phyloP scores from a whole-genome alignment of 768 basidiomycete genomes.

The Tricholomella constricta region DNA sequence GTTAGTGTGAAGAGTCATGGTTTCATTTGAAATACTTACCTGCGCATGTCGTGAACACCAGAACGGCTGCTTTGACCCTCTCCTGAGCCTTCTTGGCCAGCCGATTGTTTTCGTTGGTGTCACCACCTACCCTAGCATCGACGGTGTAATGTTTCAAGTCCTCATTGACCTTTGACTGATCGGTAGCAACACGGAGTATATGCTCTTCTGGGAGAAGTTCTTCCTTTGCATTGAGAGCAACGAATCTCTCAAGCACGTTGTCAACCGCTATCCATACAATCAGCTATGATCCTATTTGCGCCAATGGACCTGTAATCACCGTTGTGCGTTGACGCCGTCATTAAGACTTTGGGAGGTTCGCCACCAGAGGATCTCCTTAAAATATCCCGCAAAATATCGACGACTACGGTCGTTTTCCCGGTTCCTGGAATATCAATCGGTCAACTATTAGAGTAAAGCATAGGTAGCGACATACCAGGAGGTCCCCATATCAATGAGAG shows the following conservation, averaged over 20 bases:
- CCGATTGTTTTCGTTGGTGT: slow-evolving; percentile 58
- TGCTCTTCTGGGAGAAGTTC: slow-evolving; percentile 52
- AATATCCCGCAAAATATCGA: slow-evolving; percentile 55
- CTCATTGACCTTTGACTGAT: slow-evolving; percentile 62
- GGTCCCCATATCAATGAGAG: slow-evolving; percentile 71
- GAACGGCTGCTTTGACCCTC: slow-evolving; percentile 53
- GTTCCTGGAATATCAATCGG: slow-evolving; percentile 46
- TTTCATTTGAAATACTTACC: slow-evolving; percentile 27
- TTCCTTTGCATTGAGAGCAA: slow-evolving; percentile 44
- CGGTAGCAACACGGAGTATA: slow-evolving; percentile 70
- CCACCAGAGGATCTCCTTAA: slow-evolving; percentile 28
- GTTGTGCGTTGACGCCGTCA: slow-evolving; percentile 75
- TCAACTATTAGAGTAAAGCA: background rate
- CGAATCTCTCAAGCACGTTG: slow-evolving; percentile 67
- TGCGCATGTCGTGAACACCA: slow-evolving; percentile 70
- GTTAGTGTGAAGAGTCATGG: background rate
- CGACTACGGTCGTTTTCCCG: slow-evolving; percentile 71
- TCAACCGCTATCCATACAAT: slow-evolving; percentile 57
- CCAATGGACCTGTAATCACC: slow-evolving; percentile 34
- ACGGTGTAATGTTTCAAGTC: slow-evolving; percentile 59
- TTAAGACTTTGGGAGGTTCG: slow-evolving; percentile 51
- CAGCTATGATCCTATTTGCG: background rate
- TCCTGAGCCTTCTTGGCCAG: slow-evolving; percentile 60
- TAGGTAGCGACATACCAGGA: slow-evolving; percentile 49
- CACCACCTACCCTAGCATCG: slow-evolving; percentile 65